Percentiles rank a stretch among this genome's conserved stretches.
Conservation (phyloP, 345 rosid species). For the Eucalyptus tenuipes region DNA sequence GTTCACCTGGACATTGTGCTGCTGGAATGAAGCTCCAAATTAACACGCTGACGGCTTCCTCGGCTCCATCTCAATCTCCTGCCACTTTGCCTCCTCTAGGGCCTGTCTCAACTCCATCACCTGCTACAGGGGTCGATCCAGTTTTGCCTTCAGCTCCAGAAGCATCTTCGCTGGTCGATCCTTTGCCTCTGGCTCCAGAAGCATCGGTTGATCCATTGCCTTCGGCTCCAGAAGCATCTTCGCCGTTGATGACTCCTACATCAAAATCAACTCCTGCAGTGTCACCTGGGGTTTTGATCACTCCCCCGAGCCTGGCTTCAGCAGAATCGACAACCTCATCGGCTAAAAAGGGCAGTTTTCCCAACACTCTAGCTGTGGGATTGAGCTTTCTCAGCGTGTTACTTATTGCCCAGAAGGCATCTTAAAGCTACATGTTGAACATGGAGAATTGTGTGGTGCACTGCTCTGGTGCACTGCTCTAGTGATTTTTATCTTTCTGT, state of each 20-base stretch:
- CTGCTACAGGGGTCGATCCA: neutral
- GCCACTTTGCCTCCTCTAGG: neutral
- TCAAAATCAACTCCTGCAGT: neutral
- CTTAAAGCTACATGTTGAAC: neutral
- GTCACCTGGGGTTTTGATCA: neutral
- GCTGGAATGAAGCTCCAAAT: constrained; percentile 8
- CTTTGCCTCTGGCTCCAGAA: neutral
- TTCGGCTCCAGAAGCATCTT: neutral
- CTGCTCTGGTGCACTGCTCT: neutral
- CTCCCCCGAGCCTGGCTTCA: neutral
- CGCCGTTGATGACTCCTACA: neutral
- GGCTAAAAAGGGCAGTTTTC: neutral
- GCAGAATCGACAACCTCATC: neutral
- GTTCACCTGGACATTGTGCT: constrained; percentile 1
- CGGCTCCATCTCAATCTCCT: neutral
- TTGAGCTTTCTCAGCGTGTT: neutral
- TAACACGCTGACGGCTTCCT: neutral
- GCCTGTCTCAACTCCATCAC: neutral
- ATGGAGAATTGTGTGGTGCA: neutral
- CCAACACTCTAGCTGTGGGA: neutral
- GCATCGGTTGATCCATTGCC: neutral
- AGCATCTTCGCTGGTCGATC: neutral
- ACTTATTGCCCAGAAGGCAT: neutral
- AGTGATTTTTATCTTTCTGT: neutral
- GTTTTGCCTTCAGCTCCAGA: neutral